phyloP scores from a whole-genome alignment of 495 filamentous ascomycete genomes.

The Podospora anserina region DNA sequence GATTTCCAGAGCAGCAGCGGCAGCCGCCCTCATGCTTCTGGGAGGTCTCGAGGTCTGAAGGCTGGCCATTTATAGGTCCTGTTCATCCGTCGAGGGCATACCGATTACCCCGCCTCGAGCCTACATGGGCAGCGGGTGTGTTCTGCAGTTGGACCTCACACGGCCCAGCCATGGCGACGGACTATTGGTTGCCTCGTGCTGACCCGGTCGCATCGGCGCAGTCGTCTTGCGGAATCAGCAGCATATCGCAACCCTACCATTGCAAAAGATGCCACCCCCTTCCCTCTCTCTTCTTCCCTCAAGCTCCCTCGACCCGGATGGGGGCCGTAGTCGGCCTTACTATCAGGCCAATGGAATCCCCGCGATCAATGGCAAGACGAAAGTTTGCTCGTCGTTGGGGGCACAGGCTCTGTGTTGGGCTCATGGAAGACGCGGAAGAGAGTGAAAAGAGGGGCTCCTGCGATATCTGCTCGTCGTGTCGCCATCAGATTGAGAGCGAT shows the following conservation, averaged over 20 bases:
- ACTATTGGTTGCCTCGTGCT: slow-evolving; percentile 26
- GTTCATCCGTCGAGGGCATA: neutral
- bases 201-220: neutral
- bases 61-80: neutral
- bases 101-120: neutral
- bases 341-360: neutral
- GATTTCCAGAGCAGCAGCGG: neutral
- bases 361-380: neutral
- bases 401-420: neutral
- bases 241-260: slow-evolving; percentile 1
- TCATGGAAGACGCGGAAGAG: neutral
- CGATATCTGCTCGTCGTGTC: neutral
- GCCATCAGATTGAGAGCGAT: neutral
- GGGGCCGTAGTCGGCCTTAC: neutral
- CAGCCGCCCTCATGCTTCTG: too few species aligned
- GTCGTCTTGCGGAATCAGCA: slow-evolving; percentile 8
- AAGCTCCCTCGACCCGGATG: neutral
- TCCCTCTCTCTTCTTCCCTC: neutral
- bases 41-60: neutral
- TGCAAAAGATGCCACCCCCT: neutral
- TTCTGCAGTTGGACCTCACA: slow-evolving; percentile 15
- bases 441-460: neutral
- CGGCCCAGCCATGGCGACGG: slow-evolving; percentile 3
- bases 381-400: neutral
- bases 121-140: neutral